Conservation (phyloP, 768 basidiomycete species). For the Heimioporus sp. region DNA sequence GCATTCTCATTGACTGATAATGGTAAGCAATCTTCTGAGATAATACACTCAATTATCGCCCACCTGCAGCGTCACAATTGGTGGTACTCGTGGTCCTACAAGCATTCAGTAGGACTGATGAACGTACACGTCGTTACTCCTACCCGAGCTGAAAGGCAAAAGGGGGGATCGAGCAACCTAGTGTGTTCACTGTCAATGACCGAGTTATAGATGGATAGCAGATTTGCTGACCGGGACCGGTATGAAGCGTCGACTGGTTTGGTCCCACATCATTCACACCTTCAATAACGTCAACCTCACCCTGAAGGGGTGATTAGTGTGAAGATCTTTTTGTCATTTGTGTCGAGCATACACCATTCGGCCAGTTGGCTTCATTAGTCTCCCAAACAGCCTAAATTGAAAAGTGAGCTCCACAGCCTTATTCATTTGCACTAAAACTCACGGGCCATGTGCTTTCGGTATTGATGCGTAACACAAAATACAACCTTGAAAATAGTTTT, state of each 20-base stretch:
- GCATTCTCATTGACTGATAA: constrained; percentile 27
- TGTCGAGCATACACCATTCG: constrained; percentile 15
- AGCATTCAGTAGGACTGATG: neutral
- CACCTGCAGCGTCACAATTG: constrained; percentile 23
- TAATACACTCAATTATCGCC: neutral
- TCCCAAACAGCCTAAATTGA: constrained; percentile 30
- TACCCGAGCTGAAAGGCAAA: constrained; percentile 26
- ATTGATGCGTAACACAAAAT: neutral
- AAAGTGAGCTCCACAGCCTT: constrained; percentile 1
- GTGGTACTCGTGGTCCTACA: constrained; percentile 20
- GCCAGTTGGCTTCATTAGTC: constrained; percentile 22
- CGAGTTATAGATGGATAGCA: neutral
- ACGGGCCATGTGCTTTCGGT: constrained; percentile 36
- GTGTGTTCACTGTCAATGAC: neutral
- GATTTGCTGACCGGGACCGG: constrained; percentile 39
- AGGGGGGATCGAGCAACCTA: constrained; percentile 29
- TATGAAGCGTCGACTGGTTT: constrained; percentile 57
- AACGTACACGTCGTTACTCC: neutral
- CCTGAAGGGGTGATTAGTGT: constrained; percentile 14
- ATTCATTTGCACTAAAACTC: constrained; percentile 4
- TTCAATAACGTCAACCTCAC: constrained; percentile 32
- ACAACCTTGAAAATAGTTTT: neutral
- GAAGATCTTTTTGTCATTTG: neutral
- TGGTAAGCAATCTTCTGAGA: neutral
- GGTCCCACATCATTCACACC: constrained; percentile 53